Percentiles rank a stretch among this genome's conserved stretches.
Conservation (phyloP, 2,329 filamentous ascomycete species). For the Exophiala aquamarina region DNA sequence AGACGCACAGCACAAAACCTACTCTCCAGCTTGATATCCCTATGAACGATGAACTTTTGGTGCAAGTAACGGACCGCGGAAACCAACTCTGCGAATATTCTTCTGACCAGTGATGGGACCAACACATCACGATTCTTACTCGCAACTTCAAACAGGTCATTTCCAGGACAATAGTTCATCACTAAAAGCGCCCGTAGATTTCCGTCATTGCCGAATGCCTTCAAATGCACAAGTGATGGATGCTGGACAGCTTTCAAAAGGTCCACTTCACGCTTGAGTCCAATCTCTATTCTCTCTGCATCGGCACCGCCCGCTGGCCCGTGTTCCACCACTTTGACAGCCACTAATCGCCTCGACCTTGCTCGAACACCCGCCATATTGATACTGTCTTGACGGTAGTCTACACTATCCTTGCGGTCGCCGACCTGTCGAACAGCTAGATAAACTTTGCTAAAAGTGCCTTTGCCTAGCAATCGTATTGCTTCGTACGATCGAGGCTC, state of each 20-base stretch:
- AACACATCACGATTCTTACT: slow-evolving; percentile 69
- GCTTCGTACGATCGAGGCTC: slow-evolving; percentile 77
- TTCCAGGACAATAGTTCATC: slow-evolving; percentile 87
- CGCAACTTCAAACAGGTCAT: slow-evolving; percentile 91
- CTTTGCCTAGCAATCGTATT: slow-evolving; percentile 79
- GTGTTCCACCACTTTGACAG: slow-evolving; percentile 93
- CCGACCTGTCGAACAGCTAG: slow-evolving; percentile 76
- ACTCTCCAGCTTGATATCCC: slow-evolving; percentile 98
- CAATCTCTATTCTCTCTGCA: slow-evolving; percentile 89
- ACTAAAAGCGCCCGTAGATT: slow-evolving; percentile 78
- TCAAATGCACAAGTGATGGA: slow-evolving; percentile 85
- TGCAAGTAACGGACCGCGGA: slow-evolving; percentile 85
- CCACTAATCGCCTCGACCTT: slow-evolving; percentile 76
- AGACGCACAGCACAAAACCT: slow-evolving; percentile 40
- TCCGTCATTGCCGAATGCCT: slow-evolving; percentile 84
- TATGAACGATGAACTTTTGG: slow-evolving; percentile 80
- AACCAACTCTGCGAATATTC: slow-evolving; percentile 88
- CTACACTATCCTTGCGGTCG: slow-evolving; percentile 46
- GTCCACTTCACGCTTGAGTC: slow-evolving; percentile 89
- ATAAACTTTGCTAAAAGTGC: slow-evolving; percentile 93
- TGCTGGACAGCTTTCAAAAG: slow-evolving; percentile 87
- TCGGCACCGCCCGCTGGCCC: slow-evolving; percentile 91
- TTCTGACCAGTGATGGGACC: slow-evolving; percentile 67
- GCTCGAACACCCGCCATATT: slow-evolving; percentile 46
- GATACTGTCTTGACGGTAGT: slow-evolving; percentile 33